Percentiles rank a stretch among this genome's conserved stretches.
Evolutionary conservation across 306 rosid genomes (phyloP).

Genomic region (Ormosia emarginata): DNA sequence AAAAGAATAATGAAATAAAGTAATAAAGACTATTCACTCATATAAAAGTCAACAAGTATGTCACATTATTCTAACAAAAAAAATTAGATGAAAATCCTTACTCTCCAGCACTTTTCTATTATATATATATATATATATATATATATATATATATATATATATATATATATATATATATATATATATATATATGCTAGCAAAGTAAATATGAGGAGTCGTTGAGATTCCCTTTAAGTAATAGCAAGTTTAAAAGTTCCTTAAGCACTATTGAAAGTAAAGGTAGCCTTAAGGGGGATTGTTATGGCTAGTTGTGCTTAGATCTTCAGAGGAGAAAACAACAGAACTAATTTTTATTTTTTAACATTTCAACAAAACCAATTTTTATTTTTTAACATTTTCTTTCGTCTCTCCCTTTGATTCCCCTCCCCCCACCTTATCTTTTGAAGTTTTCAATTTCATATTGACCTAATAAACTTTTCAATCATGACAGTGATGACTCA

Average conservation of each 20-base stretch:
- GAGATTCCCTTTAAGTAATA: background rate
- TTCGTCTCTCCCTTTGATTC: background rate
- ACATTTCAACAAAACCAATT: background rate
- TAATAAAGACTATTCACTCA: too few species aligned
- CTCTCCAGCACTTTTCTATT: too few species aligned
- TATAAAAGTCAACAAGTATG: too few species aligned
- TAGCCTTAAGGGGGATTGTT: background rate
- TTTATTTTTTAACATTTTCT: background rate
- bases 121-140: too few species aligned
- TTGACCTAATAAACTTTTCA: background rate
- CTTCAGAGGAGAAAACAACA: slow-evolving; percentile 21
- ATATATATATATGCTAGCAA: background rate
- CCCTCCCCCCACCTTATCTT: background rate
- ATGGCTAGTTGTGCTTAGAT: background rate
- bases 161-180: too few species aligned
- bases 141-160: too few species aligned
- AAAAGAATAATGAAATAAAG: too few species aligned
- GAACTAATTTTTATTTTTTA: background rate
- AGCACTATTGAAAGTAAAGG: background rate
- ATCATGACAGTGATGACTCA: slow-evolving; percentile 35
- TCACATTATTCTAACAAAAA: too few species aligned
- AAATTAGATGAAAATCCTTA: too few species aligned
- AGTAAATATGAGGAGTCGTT: background rate
- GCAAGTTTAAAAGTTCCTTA: background rate
- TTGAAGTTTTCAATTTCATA: background rate